Evolutionary conservation across 2,329 filamentous ascomycete species (phyloP).

Genomic region (Sclerotinia nivalis): DNA sequence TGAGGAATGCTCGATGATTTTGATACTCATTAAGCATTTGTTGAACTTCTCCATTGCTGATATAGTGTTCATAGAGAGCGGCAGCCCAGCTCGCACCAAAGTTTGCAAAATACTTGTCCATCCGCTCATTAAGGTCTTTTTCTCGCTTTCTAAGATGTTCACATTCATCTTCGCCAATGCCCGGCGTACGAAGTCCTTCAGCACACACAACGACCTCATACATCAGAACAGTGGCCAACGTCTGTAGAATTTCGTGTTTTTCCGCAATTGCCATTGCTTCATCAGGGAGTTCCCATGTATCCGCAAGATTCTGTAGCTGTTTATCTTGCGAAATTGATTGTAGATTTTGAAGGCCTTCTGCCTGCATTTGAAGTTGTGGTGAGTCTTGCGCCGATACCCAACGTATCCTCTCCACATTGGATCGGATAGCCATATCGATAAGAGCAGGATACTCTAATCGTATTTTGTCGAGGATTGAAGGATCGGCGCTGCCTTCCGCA

Average conservation of each 20-base stretch:
- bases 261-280: slow-evolving; percentile 63
- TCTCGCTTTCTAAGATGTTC: slow-evolving; percentile 20
- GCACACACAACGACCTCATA: slow-evolving; percentile 30
- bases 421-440: slow-evolving; percentile 58
- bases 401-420: slow-evolving; percentile 58
- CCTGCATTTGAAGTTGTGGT: slow-evolving; percentile 50
- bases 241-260: slow-evolving; percentile 62
- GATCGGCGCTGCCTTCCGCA: slow-evolving; percentile 35
- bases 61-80: slow-evolving; percentile 77
- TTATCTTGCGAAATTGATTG: slow-evolving; percentile 48
- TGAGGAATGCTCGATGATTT: slow-evolving; percentile 70
- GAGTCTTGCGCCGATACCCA: slow-evolving; percentile 58
- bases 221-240: slow-evolving; percentile 53
- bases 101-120: slow-evolving; percentile 49
- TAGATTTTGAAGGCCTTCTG: slow-evolving; percentile 48
- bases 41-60: slow-evolving; percentile 65
- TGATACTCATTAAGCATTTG: slow-evolving; percentile 70
- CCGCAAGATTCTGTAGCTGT: slow-evolving; percentile 48
- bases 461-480: slow-evolving; percentile 46
- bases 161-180: slow-evolving; percentile 24
- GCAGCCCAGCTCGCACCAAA: slow-evolving; percentile 57
- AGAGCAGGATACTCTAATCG: slow-evolving; percentile 54
- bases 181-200: slow-evolving; percentile 17
- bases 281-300: slow-evolving; percentile 54
- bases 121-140: slow-evolving; percentile 35